These are phyloP conservation scores for Huntiella decipiens DNA, from an alignment of 2,329 filamentous ascomycete genomes.

Conservation along the genomic window DNA sequence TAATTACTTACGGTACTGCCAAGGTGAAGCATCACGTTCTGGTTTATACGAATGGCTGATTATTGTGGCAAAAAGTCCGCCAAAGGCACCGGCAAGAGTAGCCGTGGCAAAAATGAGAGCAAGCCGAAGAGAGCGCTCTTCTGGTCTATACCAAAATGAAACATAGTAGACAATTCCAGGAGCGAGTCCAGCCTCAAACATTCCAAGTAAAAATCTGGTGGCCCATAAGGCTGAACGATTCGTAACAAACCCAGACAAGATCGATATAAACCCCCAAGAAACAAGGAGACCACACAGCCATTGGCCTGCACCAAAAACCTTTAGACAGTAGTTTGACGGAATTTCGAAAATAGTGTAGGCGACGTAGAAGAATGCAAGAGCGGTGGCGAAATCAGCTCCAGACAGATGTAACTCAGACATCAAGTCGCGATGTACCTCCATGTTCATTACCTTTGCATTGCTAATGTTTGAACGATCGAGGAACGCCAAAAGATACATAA, in stretches of 20 bases:
- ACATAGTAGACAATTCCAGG: constrained; percentile 49
- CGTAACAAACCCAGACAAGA: constrained; percentile 43
- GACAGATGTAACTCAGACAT: constrained; percentile 42
- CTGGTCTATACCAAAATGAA: constrained; percentile 55
- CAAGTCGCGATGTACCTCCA: constrained; percentile 39
- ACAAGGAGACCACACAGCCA: constrained; percentile 50
- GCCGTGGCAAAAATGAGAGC: constrained; percentile 52
- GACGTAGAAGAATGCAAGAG: constrained; percentile 41
- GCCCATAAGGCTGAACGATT: constrained; percentile 44
- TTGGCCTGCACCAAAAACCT: constrained; percentile 41
- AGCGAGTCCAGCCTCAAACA: constrained; percentile 53
- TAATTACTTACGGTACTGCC: constrained; percentile 47
- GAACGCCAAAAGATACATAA: constrained; percentile 48
- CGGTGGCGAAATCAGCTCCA: constrained; percentile 37
- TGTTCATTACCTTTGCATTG: constrained; percentile 48
- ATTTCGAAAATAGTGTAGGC: constrained; percentile 43
- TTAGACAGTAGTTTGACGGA: constrained; percentile 46
- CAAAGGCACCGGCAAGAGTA: constrained; percentile 53
- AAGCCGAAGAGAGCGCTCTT: constrained; percentile 49
- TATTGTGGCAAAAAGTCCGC: constrained; percentile 52
- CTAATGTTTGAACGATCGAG: constrained; percentile 52
- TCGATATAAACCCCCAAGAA: constrained; percentile 48
- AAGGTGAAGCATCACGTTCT: constrained; percentile 41
- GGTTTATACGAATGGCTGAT: constrained; percentile 51
- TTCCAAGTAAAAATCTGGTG: constrained; percentile 48